phyloP scores from a whole-genome alignment of 2,329 filamentous ascomycete genomes.

The Diaporthe citri region DNA sequence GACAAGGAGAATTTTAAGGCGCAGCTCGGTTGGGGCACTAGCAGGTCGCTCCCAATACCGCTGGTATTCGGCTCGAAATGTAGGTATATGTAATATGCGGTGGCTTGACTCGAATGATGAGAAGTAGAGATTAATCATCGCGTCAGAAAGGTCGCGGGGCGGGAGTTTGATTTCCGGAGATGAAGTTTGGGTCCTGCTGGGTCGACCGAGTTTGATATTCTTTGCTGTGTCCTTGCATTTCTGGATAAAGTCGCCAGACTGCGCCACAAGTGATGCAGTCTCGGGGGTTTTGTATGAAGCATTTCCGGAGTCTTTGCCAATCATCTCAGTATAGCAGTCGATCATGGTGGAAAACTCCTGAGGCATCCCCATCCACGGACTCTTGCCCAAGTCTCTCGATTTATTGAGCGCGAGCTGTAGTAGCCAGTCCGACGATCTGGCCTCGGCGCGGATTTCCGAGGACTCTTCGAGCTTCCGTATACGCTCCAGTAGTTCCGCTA shows the following conservation, averaged over 20 bases:
- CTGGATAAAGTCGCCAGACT: constrained; percentile 48
- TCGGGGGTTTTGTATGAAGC: constrained; percentile 43
- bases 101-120: constrained; percentile 62
- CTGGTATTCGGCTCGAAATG: constrained; percentile 63
- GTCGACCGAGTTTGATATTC: constrained; percentile 49
- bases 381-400: constrained; percentile 50
- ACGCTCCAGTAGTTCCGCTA: neutral
- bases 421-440: neutral
- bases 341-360: constrained; percentile 49
- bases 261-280: constrained; percentile 42
- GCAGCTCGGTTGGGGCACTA: constrained; percentile 42
- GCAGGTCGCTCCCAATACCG: constrained; percentile 58
- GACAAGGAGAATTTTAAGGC: constrained; percentile 55
- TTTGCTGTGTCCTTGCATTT: constrained; percentile 52
- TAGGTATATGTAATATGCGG: constrained; percentile 65
- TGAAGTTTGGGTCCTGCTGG: constrained; percentile 47
- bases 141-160: constrained; percentile 52
- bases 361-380: constrained; percentile 49
- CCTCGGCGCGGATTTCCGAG: neutral
- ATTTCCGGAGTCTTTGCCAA: constrained; percentile 40
- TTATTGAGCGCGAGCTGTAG: constrained; percentile 50
- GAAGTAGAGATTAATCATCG: constrained; percentile 61
- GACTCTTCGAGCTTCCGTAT: neutral
- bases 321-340: constrained; percentile 46
- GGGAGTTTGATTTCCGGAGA: constrained; percentile 43